These are phyloP conservation scores for Hypoxylon lienhwacheense DNA, from an alignment of 495 filamentous ascomycete genomes.

Conservation along the genomic window DNA sequence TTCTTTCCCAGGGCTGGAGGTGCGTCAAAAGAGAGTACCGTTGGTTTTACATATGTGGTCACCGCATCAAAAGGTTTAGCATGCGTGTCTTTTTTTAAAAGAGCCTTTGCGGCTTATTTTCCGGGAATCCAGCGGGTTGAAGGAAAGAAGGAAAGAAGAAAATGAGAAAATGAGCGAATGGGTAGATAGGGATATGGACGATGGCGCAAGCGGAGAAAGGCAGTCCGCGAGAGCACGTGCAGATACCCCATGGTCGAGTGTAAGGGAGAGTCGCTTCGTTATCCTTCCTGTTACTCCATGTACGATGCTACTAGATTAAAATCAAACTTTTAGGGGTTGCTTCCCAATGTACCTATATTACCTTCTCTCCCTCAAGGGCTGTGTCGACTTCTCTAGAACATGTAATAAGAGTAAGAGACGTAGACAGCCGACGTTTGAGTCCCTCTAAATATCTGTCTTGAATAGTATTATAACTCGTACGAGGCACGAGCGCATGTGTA, in stretches of 20 bases:
- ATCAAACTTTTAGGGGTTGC: not conserved
- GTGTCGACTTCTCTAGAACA: too few species aligned
- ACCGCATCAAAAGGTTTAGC: slow-evolving; percentile 24
- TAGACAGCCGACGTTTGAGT: too few species aligned
- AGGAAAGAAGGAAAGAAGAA: slow-evolving; percentile 1
- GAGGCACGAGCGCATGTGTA: too few species aligned
- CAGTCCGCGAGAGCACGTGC: slow-evolving; percentile 8
- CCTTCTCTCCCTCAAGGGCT: too few species aligned
- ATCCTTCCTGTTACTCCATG: slow-evolving; percentile 17
- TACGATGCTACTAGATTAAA: slow-evolving; percentile 12
- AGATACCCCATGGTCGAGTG: slow-evolving; percentile 18
- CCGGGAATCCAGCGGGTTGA: too few species aligned
- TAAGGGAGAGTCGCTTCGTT: not conserved
- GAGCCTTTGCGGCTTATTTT: slow-evolving; percentile 15
- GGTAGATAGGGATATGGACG: too few species aligned
- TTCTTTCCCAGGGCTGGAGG: slow-evolving; percentile 16
- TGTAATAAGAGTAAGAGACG: too few species aligned
- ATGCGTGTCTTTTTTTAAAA: too few species aligned
- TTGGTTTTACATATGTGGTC: slow-evolving; percentile 11
- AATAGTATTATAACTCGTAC: too few species aligned
- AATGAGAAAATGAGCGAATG: slow-evolving; percentile 1
- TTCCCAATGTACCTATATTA: too few species aligned
- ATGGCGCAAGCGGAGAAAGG: slow-evolving; percentile 1
- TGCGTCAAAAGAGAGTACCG: slow-evolving; percentile 10
- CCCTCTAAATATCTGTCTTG: too few species aligned